phyloP scores from a whole-genome alignment of 2,329 filamentous ascomycete genomes.

The Xylariaceae sp. region DNA sequence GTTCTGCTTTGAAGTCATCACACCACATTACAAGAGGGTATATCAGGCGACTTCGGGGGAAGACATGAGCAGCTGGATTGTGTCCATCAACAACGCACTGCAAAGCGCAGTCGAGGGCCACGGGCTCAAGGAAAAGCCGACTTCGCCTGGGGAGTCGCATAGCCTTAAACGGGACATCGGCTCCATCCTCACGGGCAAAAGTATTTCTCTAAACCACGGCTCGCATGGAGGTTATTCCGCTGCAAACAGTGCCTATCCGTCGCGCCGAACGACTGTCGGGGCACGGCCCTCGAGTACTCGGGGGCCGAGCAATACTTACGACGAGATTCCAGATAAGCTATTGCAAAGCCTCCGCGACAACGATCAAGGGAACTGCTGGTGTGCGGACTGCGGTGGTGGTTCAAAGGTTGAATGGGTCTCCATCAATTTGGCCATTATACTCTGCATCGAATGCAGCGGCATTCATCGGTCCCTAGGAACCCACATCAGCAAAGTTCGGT shows the following conservation, averaged over 20 bases:
- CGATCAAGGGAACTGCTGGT: constrained; percentile 89
- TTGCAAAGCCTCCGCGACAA: constrained; percentile 83
- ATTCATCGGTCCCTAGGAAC: constrained; percentile 95
- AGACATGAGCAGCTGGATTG: constrained; percentile 96
- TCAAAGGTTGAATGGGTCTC: constrained; percentile 98
- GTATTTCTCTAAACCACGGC: constrained; percentile 57
- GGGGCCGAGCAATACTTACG: constrained; percentile 65
- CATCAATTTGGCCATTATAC: constrained; percentile 91
- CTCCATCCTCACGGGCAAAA: constrained; percentile 89
- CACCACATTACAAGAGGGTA: constrained; percentile 89
- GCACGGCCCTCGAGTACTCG: constrained; percentile 72
- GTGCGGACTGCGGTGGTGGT: constrained; percentile 88
- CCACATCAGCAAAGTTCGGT: constrained; percentile 95
- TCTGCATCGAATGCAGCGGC: constrained; percentile 97
- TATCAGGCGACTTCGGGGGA: constrained; percentile 98
- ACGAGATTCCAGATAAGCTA: constrained; percentile 80
- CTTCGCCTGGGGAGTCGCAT: constrained; percentile 42
- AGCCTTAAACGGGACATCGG: constrained; percentile 81
- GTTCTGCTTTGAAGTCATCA: constrained; percentile 98
- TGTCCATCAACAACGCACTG: constrained; percentile 91
- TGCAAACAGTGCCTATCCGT: constrained; percentile 53
- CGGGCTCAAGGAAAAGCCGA: constrained; percentile 51
- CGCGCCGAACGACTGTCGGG: constrained; percentile 85
- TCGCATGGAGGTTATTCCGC: constrained; percentile 49
- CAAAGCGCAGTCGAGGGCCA: constrained; percentile 92